Base-by-base conservation (phyloP, 257 asterid species). In the Scutellaria galericulata region DNA sequence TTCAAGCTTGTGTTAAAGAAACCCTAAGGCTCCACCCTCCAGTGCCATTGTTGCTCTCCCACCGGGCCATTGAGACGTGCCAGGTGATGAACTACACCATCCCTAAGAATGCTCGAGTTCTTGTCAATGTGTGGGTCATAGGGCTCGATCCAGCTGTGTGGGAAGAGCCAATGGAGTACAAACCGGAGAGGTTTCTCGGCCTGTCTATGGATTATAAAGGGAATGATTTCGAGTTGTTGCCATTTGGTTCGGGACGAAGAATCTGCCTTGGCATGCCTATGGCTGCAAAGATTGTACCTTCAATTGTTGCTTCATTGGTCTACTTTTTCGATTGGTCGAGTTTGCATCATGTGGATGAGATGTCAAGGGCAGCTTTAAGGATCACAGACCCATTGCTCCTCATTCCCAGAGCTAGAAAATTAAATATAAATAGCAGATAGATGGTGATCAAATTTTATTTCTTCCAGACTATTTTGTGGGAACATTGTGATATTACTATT, bases 11-110 rank as follows among this genome's bases (percentile, higher is more conserved):
- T 53, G 46, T 80, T 9, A 80, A 78, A 70, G 89, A 86, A 73
- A 77, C 88, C 10, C 75, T 80, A n/a, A 57, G 89, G 73, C 52
- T 84, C 73, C 91, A 86, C 74, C 87, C 87, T 51, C 88, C 85
- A 7, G 85, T 80, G 1, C 87, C 89, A 9, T 40, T 82, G 3
- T 11, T 80, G 54, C 80, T 84, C 20, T 64, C 83, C 47, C 83
- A 67, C 50, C 77, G 75, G 4, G 88, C 86, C 35, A 22, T 15
- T 0, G 76, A 74, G 50, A 41, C 79, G 14, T 84, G 86, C 71
- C 76, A 44, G 62, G 66, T 82, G 12, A 80, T 82, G 82, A 64
- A 24, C 51, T 71, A 76, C 50, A 80, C 81, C 9, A 44, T 78
- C 31, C 89, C 89, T 1, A 71, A 76, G 70, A 44, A 74, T 7